Evolutionary conservation across 495 filamentous ascomycete genomes (phyloP), one percentile per base, ranked within the genome.

Genomic region (Hyaloscypha hepaticicola): DNA sequence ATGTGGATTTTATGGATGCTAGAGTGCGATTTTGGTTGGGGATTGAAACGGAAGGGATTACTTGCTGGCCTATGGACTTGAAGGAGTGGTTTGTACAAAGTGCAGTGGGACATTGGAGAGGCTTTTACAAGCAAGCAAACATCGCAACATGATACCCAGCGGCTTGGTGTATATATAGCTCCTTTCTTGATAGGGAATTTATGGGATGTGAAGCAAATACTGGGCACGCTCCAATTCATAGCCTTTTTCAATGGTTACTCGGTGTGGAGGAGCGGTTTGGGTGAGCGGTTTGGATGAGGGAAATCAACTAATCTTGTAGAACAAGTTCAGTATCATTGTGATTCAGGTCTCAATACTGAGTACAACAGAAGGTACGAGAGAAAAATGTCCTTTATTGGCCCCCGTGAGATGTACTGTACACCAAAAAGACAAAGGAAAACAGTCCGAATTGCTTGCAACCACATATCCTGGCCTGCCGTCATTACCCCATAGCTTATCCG

Each of bases 141-240:
- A 16, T 45, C 38, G 31, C 11, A 8, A 24, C 49, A 61, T 66
- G 64, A 66, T 66, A 66, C 64, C 64, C 64, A 48, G 64, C 58
- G 64, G 58, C 50, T 64, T 64, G 61, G 53, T 64, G 61, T 64
- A 50, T 56, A 48, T 61, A 31, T 64, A 53, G 50, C n/a, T 53
- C 25, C 22, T 53, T 24, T 25, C 25, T 25, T 24, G 11, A 25
- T 8, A 53, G 7, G 9, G 25, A 53, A 53, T 53, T 53, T 21
- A 25, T 26, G 8, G 22, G n/a, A 53, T 53, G 50, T 53, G 50
- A 27, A 16, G n/a, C n/a, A n/a, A n/a, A n/a, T n/a, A n/a, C n/a
- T n/a, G n/a, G n/a, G n/a, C n/a, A n/a, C n/a, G n/a, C n/a, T n/a
- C n/a, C n/a, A n/a, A n/a, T n/a, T n/a, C n/a, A n/a, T n/a, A n/a